Evolutionary conservation across 305 asterid genomes (phyloP).

Genomic region (Lippia alba): DNA sequence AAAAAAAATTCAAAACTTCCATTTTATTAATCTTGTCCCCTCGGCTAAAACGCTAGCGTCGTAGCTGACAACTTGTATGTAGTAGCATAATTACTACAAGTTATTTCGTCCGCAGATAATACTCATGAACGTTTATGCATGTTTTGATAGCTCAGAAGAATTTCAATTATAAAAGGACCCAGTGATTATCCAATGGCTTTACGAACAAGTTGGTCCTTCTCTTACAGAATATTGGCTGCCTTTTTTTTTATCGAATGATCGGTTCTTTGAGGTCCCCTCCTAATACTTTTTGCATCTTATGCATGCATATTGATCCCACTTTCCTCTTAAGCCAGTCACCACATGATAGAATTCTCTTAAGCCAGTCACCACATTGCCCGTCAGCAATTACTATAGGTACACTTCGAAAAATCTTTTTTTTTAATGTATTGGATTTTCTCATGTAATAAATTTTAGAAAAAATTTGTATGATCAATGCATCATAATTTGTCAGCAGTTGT

Average conservation of each 20-base stretch:
- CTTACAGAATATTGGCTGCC: conserved; percentile 14
- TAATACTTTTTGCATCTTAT: background rate
- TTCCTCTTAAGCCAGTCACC: conserved; percentile 2
- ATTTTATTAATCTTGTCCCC: no score
- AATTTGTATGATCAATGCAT: no score
- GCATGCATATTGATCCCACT: background rate
- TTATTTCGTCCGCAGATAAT: background rate
- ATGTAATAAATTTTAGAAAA: no score
- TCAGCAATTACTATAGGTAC: no score
- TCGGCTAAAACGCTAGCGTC: no score
- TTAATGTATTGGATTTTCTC: no score
- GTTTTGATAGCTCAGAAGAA: background rate
- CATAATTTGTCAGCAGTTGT: no score
- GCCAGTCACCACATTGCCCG: background rate
- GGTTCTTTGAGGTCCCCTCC: conserved; percentile 6
- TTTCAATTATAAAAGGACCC: background rate
- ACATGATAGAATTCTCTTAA: background rate
- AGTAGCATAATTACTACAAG: no score
- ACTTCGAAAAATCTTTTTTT: no score
- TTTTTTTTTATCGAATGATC: background rate
- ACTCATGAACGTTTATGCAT: background rate
- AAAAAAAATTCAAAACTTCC: no score
- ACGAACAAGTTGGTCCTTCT: conserved; percentile 7
- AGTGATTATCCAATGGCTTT: background rate
- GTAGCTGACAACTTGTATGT: no score